Evolutionary conservation across 768 basidiomycete genomes (phyloP).

Genomic region (Lyophyllum decastes): DNA sequence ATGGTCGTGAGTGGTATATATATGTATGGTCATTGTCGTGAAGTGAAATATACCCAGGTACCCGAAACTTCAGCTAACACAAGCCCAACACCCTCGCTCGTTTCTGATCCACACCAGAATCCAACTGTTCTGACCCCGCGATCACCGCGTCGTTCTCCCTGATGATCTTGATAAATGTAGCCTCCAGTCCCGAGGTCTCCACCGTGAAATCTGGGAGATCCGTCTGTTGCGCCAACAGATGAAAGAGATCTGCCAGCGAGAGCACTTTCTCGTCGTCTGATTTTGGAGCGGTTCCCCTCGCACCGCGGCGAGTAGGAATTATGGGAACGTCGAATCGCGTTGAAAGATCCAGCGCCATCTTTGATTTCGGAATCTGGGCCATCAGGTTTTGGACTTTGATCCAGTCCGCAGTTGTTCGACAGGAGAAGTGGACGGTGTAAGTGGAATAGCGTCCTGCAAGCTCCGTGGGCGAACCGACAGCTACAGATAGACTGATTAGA

Average conservation of each 20-base stretch:
- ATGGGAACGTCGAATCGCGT: constrained; percentile 75
- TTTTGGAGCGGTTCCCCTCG: background rate
- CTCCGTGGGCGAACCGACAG: constrained; percentile 63
- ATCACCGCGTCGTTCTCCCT: background rate
- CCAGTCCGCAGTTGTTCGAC: constrained; percentile 59
- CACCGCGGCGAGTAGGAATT: background rate
- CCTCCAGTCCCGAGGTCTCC: background rate
- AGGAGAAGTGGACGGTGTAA: constrained; percentile 44
- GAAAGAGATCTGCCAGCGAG: background rate
- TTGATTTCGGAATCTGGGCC: constrained; percentile 58
- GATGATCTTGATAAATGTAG: background rate
- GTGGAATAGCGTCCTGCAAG: constrained; percentile 68
- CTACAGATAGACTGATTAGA: constrained; percentile 27
- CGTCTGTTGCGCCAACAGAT: background rate
- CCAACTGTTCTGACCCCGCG: background rate
- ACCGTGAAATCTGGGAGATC: background rate
- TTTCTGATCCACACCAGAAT: background rate
- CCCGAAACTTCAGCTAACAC: too few species aligned
- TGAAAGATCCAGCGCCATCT: constrained; percentile 69
- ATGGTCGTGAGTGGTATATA: too few species aligned
- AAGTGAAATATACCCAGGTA: too few species aligned
- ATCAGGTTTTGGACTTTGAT: constrained; percentile 50
- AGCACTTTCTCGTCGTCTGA: background rate
- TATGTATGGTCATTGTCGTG: too few species aligned
- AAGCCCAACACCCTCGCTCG: too few species aligned